Percentiles rank a stretch among this genome's conserved stretches.
phyloP scores from a whole-genome alignment of 2,329 filamentous ascomycete genomes.

The Trematosphaeria pertusa region DNA sequence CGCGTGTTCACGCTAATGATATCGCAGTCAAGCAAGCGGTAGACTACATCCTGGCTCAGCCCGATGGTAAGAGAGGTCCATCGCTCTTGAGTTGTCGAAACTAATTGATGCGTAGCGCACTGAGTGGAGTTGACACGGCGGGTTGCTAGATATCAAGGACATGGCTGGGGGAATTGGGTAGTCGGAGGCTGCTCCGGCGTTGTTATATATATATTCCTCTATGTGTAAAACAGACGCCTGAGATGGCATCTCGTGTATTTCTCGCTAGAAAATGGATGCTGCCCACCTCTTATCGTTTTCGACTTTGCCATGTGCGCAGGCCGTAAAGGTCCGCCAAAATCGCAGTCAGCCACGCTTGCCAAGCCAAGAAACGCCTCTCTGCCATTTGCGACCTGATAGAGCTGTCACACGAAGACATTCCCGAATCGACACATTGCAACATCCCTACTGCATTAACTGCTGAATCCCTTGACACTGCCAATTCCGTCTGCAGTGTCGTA shows the following conservation, averaged over 20 bases:
- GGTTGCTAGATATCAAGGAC: slow-evolving; percentile 28
- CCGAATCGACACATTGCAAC: slow-evolving; percentile 22
- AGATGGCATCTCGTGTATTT: slow-evolving; percentile 43
- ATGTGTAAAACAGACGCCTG: slow-evolving; percentile 48
- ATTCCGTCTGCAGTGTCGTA: slow-evolving; percentile 13
- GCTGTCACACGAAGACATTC: no score
- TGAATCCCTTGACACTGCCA: slow-evolving; percentile 20
- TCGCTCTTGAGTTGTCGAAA: slow-evolving; percentile 32
- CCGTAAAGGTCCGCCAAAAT: background rate
- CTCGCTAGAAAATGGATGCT: slow-evolving; percentile 43
- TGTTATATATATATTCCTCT: slow-evolving; percentile 46
- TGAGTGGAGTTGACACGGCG: slow-evolving; percentile 28
- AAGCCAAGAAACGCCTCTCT: slow-evolving; percentile 17
- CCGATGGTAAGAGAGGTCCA: slow-evolving; percentile 72
- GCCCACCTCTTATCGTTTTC: slow-evolving; percentile 29
- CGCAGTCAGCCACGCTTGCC: slow-evolving; percentile 18
- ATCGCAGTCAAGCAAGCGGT: slow-evolving; percentile 86
- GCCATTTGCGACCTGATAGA: slow-evolving; percentile 20
- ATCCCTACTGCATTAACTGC: slow-evolving; percentile 23
- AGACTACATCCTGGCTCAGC: slow-evolving; percentile 90
- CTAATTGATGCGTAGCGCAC: slow-evolving; percentile 43
- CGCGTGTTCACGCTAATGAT: slow-evolving; percentile 35
- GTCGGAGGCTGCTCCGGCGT: slow-evolving; percentile 38
- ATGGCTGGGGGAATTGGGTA: slow-evolving; percentile 36
- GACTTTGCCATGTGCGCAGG: background rate